Evolutionary conservation across 371 early-diverging fungal species (phyloP).

Genomic region (Mortierella sp.): DNA sequence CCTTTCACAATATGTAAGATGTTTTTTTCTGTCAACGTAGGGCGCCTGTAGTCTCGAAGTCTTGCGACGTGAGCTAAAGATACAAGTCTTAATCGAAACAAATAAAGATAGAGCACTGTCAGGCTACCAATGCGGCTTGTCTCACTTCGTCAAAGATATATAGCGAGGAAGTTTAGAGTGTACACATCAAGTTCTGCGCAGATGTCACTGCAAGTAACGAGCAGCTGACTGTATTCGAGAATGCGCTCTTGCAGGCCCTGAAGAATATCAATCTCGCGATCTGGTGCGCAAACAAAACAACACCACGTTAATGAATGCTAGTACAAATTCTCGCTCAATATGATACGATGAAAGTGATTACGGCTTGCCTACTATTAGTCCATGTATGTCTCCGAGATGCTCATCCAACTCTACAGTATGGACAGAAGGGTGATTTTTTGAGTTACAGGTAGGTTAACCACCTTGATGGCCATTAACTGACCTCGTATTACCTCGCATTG

Average conservation of each 20-base stretch:
- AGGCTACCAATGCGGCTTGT: too few species aligned
- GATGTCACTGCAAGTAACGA: constrained; percentile 58
- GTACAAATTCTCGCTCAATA: not conserved
- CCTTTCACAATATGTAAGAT: constrained; percentile 70
- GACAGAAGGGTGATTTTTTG: not conserved
- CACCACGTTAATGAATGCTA: not conserved
- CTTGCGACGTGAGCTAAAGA: constrained; percentile 74
- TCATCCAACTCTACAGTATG: constrained; percentile 72
- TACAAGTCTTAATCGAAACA: constrained; percentile 61
- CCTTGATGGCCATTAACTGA: not conserved
- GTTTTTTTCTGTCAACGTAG: constrained; percentile 66
- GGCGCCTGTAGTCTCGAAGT: constrained; percentile 67
- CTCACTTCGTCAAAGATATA: too few species aligned
- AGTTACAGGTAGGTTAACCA: not conserved
- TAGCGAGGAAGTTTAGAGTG: not conserved
- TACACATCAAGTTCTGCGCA: constrained; percentile 84
- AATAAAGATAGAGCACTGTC: not conserved
- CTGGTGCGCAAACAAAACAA: constrained; percentile 35
- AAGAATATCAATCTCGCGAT: constrained; percentile 81
- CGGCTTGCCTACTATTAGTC: constrained; percentile 71
- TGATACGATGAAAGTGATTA: not conserved
- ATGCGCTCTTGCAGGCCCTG: constrained; percentile 72
- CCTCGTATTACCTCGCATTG: constrained; percentile 69
- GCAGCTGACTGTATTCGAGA: constrained; percentile 51
- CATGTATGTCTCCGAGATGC: constrained; percentile 81